Conservation (phyloP, 2,329 filamentous ascomycete species). For the Gaeumannomyces tritici region DNA sequence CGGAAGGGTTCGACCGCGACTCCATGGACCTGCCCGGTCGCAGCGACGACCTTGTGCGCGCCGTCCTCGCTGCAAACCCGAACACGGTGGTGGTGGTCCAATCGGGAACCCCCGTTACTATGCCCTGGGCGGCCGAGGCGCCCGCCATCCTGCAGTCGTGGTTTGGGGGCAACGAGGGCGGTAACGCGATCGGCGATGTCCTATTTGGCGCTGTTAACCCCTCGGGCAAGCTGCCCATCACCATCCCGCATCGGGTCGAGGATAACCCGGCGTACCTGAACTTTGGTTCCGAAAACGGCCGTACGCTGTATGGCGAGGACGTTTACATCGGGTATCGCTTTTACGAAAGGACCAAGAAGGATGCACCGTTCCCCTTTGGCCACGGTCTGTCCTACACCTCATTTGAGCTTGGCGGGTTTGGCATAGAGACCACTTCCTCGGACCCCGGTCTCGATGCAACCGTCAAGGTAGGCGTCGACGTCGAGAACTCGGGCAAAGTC, state of each 20-base stretch:
- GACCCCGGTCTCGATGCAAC: conserved; percentile 8
- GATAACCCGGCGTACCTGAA: conserved; percentile 72
- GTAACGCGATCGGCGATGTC: conserved; percentile 54
- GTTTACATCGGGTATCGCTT: conserved; percentile 74
- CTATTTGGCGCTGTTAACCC: conserved; percentile 52
- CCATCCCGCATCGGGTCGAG: conserved; percentile 57
- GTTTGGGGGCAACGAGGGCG: conserved; percentile 59
- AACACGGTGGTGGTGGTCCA: conserved; percentile 50
- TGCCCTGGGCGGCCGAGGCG: conserved; percentile 38
- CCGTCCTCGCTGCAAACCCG: conserved; percentile 42
- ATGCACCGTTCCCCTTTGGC: conserved; percentile 67
- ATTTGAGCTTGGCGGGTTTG: conserved; percentile 36
- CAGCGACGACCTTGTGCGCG: conserved; percentile 25
- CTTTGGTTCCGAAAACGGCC: conserved; percentile 59
- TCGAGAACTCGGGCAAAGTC: conserved; percentile 33
- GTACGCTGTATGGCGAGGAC: conserved; percentile 70
- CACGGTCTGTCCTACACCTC: conserved; percentile 71
- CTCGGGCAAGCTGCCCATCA: conserved; percentile 62
- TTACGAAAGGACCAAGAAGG: conserved; percentile 61
- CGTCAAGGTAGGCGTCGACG: conserved; percentile 33
- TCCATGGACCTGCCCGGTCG: conserved; percentile 10
- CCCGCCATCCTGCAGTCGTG: conserved; percentile 49
- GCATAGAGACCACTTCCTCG: background rate
- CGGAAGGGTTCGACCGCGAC: conserved; percentile 12
- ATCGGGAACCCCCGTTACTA: conserved; percentile 45